phyloP scores from a whole-genome alignment of 169 alveolate species.

The Plasmodium inui region DNA sequence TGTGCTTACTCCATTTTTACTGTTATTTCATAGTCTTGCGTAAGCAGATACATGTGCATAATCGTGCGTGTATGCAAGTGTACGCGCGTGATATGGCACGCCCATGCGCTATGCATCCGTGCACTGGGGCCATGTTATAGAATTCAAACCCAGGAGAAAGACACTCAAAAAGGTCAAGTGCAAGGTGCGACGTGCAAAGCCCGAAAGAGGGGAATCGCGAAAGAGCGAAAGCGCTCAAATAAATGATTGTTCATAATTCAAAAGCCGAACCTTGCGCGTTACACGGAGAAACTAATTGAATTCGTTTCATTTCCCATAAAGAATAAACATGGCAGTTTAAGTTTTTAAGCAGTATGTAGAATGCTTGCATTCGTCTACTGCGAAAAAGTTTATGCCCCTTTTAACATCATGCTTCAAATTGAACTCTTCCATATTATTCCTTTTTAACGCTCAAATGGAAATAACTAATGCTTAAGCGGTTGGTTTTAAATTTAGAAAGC shows the following conservation, averaged over 20 bases:
- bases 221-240: not conserved
- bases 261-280: not conserved
- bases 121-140: not conserved
- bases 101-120: not conserved
- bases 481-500: not conserved
- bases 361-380: slow-evolving; percentile 29
- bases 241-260: not conserved
- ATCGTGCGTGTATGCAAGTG: not conserved
- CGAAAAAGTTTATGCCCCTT: slow-evolving; percentile 11
- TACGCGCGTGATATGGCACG: not conserved
- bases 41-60: not conserved
- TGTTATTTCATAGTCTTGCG: not conserved
- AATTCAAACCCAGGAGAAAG: not conserved
- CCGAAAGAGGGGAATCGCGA: too few species aligned
- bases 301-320: not conserved
- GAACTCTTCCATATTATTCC: slow-evolving; percentile 1
- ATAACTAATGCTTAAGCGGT: not conserved
- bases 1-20: not conserved
- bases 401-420: not conserved
- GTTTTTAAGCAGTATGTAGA: not conserved
- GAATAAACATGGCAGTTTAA: not conserved
- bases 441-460: not conserved
- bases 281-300: not conserved
- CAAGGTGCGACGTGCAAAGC: not conserved
- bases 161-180: not conserved